These are phyloP conservation scores for Phaffia tasmanica DNA, from an alignment of 768 basidiomycete species.

Conservation along the genomic window DNA sequence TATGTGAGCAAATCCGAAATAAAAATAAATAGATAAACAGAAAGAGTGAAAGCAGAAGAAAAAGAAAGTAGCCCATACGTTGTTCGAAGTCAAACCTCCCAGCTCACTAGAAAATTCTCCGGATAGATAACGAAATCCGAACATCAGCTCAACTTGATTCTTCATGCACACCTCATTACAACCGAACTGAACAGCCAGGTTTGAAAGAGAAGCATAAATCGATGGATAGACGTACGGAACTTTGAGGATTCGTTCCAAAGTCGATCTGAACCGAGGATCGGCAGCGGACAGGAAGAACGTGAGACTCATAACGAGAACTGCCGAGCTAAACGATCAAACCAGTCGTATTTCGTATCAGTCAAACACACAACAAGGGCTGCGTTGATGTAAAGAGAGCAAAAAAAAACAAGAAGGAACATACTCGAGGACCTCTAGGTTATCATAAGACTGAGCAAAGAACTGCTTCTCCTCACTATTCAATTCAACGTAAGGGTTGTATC, in stretches of 20 bases:
- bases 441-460: slow-evolving; percentile 65
- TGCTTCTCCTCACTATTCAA: slow-evolving; percentile 5
- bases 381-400: no score
- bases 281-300: slow-evolving; percentile 33
- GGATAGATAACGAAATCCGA: no score
- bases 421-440: slow-evolving; percentile 52
- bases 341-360: no score
- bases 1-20: no score
- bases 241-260: slow-evolving; percentile 69
- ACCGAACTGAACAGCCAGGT: no score
- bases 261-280: slow-evolving; percentile 79
- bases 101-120: slow-evolving; percentile 46
- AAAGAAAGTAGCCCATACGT: slow-evolving; percentile 20
- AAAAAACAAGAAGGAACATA: no score
- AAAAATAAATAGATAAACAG: no score
- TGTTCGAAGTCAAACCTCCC: slow-evolving; percentile 82
- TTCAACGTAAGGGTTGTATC: neutral
- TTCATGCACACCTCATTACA: no score
- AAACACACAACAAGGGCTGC: no score
- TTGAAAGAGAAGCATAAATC: no score
- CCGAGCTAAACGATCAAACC: neutral
- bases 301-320: slow-evolving; percentile 26
- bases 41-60: no score
- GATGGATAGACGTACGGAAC: slow-evolving; percentile 43
- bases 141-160: no score